Percentiles rank a stretch among this genome's conserved stretches.
Conservation (phyloP, 1,139 yeast genomes). For the Hyphopichia wangnamkhiaoensis region DNA sequence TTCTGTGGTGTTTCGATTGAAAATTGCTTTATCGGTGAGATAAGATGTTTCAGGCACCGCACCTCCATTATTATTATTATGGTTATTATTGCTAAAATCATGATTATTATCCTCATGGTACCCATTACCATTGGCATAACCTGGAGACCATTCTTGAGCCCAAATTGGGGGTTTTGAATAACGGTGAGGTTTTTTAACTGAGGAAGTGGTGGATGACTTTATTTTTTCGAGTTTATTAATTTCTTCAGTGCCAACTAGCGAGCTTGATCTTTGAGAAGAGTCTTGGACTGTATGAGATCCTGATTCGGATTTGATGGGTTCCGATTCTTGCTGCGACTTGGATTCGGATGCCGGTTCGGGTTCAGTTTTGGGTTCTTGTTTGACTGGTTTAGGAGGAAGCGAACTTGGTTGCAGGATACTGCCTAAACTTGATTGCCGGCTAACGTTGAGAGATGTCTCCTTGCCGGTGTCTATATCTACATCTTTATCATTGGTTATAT, state of each 20-base stretch:
- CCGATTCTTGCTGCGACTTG: background rate
- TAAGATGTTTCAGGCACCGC: slow-evolving; percentile 6
- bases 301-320: too few relatives aligned
- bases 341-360: background rate
- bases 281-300: too few relatives aligned
- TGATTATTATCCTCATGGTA: slow-evolving; percentile 7
- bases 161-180: slow-evolving; percentile 73
- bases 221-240: slow-evolving; percentile 1
- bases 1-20: slow-evolving; percentile 34
- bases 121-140: slow-evolving; percentile 12
- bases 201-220: background rate
- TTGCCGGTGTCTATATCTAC: slow-evolving; percentile 38
- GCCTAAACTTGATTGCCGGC: slow-evolving; percentile 6
- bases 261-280: background rate
- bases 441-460: slow-evolving; percentile 24
- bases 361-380: slow-evolving; percentile 4
- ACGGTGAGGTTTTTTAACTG: slow-evolving; percentile 54
- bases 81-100: background rate
- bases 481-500: slow-evolving; percentile 49
- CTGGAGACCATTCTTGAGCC: slow-evolving; percentile 72
- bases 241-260: background rate
- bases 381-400: background rate
- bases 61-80: slow-evolving; percentile 1
- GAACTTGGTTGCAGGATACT: background rate
- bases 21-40: slow-evolving; percentile 33